Conservation (phyloP, 73 alveolate species). For the Breviolum minutum region DNA sequence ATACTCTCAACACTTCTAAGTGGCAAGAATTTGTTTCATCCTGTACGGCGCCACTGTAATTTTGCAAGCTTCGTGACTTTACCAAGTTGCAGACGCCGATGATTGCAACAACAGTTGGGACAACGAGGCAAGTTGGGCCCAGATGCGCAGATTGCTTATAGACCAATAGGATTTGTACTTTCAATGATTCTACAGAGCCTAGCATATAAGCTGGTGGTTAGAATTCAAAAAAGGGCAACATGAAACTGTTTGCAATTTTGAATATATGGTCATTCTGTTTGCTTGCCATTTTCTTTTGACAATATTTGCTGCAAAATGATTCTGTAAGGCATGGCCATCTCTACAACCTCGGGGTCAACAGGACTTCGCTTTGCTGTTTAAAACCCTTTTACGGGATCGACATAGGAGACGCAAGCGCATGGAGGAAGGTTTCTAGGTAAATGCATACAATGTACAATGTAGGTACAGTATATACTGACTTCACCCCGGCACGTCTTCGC, state of each 20-base stretch:
- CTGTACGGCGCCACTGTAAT: no score
- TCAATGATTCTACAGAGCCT: no score
- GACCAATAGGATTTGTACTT: no score
- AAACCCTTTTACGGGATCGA: no score
- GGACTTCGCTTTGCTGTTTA: background rate
- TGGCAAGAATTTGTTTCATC: no score
- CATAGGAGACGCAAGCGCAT: no score
- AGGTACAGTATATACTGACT: background rate
- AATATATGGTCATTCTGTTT: no score
- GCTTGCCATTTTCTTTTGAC: background rate
- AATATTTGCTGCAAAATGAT: background rate
- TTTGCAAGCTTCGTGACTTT: background rate
- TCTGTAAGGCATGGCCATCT: slow-evolving; percentile 48
- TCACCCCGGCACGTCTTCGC: background rate
- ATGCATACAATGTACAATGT: no score
- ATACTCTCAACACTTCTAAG: no score
- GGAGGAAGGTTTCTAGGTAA: no score
- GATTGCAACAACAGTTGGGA: slow-evolving; percentile 42
- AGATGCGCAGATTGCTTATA: no score
- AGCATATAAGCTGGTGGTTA: background rate
- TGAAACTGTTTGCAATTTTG: background rate
- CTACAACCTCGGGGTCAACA: slow-evolving; percentile 36
- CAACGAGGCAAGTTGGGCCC: slow-evolving; percentile 32
- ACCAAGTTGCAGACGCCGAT: slow-evolving; percentile 5
- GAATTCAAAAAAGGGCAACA: background rate